Percentiles rank a stretch among this genome's conserved stretches.
phyloP scores from a whole-genome alignment of 2,329 filamentous ascomycete species.

The Furcasterigmium furcatum region DNA sequence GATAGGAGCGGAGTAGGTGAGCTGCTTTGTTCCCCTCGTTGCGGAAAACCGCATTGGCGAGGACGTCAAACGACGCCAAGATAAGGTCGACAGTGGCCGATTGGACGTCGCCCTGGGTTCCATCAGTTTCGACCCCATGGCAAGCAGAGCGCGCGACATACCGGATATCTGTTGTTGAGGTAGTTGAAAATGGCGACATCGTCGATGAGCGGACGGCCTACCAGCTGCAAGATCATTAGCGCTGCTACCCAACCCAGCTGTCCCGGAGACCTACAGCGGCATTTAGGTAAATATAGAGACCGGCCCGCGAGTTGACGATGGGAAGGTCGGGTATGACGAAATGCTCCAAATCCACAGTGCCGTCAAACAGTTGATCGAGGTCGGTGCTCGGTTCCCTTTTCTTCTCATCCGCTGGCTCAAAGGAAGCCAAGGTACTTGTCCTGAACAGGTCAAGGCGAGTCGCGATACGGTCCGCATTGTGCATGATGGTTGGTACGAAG shows the following conservation, averaged over 20 bases:
- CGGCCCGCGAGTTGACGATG: constrained; percentile 71
- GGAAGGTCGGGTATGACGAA: constrained; percentile 62
- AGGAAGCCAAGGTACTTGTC: constrained; percentile 49
- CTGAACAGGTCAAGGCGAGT: constrained; percentile 55
- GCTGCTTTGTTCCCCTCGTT: constrained; percentile 55
- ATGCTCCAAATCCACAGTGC: constrained; percentile 52
- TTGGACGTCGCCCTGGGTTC: constrained; percentile 68
- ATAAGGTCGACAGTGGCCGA: constrained; percentile 78
- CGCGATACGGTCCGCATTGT: constrained; percentile 51
- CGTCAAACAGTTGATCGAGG: constrained; percentile 57
- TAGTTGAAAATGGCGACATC: constrained; percentile 76
- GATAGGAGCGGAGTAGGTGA: constrained; percentile 78
- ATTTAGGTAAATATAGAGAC: constrained; percentile 82
- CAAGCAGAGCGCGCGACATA: constrained; percentile 21
- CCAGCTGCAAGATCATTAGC: constrained; percentile 53
- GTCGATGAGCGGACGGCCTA: constrained; percentile 79
- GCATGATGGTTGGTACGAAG: constrained; percentile 56
- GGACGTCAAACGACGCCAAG: constrained; percentile 81
- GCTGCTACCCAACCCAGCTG: not conserved
- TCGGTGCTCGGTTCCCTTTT: constrained; percentile 44
- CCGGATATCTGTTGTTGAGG: constrained; percentile 80
- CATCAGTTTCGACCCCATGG: not conserved
- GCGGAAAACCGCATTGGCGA: constrained; percentile 81
- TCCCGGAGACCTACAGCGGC: constrained; percentile 59
- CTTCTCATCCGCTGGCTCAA: constrained; percentile 53